Base-by-base conservation (phyloP, 2,329 filamentous ascomycete species). In the Trichoderma koningii region DNA sequence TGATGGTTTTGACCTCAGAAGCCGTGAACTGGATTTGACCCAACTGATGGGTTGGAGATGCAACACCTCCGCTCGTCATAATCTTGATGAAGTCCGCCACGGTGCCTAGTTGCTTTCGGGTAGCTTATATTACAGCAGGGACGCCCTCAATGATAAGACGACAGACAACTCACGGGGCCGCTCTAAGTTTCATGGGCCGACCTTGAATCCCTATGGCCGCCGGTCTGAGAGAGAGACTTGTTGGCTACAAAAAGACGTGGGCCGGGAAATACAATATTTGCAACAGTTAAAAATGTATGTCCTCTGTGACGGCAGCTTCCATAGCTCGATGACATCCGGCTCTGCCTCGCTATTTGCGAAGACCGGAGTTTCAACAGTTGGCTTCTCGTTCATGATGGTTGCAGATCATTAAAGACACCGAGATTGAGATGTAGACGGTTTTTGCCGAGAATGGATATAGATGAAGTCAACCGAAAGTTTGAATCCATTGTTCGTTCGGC, bases 1-100 rank as follows among this genome's bases (percentile, higher is more conserved):
- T 76, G 53, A 87, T 84, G 5, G 85, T 83, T 45, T 74, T 74
- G 62, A 88, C 82, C 75, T 88, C 86, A 42, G 80, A 81, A 0
- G 79, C 74, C 0, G 83, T 83, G 73, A 87, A 88, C 70, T 88
- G 85, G 15, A 82, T 73, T 69, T 82, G 79, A 7, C 81, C 79
- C 12, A 87, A 74, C 45, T 74, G 75, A 69, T 87, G 85, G 0
- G 83, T 85, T 0, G 83, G 83, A 12, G 79, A 83, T 0, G 82
- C 79, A 1, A 88, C 84, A 9, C 86, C 85, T 1, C 86, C 85
- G 5, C 80, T 80, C 0, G 77, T 78, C 84, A 87, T 87, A 67
- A 88, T 84, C 72, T 88, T 88, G 72, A 88, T 80, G 68, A 87
- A 87, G 69, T 87, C 83, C 0, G 83, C 82, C 2, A 85, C 85